Base-by-base conservation (phyloP, 306 rosid species). In the Trifolium pratense region DNA sequence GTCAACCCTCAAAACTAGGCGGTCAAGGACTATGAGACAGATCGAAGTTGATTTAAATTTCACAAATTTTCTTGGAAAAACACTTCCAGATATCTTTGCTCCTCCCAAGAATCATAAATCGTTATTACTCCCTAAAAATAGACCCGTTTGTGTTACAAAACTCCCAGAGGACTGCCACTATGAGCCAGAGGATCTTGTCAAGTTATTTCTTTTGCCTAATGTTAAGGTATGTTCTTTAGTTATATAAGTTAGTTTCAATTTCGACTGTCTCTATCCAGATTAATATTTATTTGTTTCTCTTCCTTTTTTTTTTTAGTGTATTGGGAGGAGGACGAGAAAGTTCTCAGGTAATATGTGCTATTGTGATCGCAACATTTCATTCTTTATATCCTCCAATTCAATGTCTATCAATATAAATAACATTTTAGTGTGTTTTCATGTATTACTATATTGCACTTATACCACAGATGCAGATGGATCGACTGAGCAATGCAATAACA, bases 111-210 rank as follows among this genome's bases (percentile, higher is more conserved):
- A 89, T 75, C 88, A 82, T 69, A 93, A 91, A 82, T 74, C 85
- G 1, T 81, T 86, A 79, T 63, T 86, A 74, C 80, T 91, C 77
- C 86, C 94, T 39, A 85, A 85, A 62, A 91, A 75, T 81, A 82
- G 86, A 77, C 74, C 71, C 36, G 82, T 72, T 68, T 78, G 82
- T 70, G 84, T 78, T 56, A 89, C 91, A 43, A 93, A 84, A 82
- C 97, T 91, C 71, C 97, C 98, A 9, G 98, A 93, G 84, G 98
- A 93, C 79, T 93, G 89, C 84, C 97, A 93, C 81, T 91, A 89
- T 76, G 88, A 93, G 73, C 98, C 96, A 37, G 94, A 93, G 86
- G 67, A 84, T 81, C 94, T 93, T 68, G 86, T 91, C 46, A 93
- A 85, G 79, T 78, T 93, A 74, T 93, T 93, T 89, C 93, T 93